Base-by-base conservation (phyloP, 176 grass and related monocot genomes). In the barley (Hordeum vulgare) region DNA sequence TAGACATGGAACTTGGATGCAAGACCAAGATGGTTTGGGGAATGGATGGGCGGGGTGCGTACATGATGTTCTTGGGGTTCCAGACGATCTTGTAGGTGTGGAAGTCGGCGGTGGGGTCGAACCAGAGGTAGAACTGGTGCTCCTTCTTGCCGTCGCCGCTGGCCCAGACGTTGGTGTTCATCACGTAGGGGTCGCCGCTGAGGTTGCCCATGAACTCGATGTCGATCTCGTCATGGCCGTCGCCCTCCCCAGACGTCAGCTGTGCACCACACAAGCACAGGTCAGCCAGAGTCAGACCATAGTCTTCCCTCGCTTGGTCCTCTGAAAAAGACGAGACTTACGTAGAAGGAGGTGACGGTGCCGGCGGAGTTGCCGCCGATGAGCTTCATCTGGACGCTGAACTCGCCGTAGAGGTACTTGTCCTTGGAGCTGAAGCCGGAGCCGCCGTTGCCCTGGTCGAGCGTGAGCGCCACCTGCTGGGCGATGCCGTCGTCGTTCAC, bases 81-180 rank as follows among this genome's bases (percentile, higher is more conserved):
- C 88, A 90, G 44, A 78, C 11, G 65, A 90, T 82, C 62, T 75
- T 90, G 88, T 90, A 90, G 34, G 56, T 78, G 79, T 90, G 88
- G 79, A 36, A 90, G 15, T 78, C 88, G 33, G 73, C 65, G 44
- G 35, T 3, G 3, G 88, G 88, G 66, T 90, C 83, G 73, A 86
- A 90, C 88, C 88, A 90, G 3, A 90, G 88, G 83, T 90, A 78
- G 54, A 90, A 90, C 73, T 90, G 88, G 26, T 82, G 88, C 79
- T 90, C 88, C 79, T 86, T 90, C 71, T 72, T 71, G 26, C 88
- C 88, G 45, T 90, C 88, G 34, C 88, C 83, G 56, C 27, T 73
- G 57, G 83, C 79, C 88, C 88, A 90, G 4, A 90, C 88, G 79
- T 90, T 90, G 35, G 88, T 90, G 88, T 82, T 90, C 42, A 90